phyloP scores from a whole-genome alignment of 495 filamentous ascomycete species.

The Geoglossum glabrum region DNA sequence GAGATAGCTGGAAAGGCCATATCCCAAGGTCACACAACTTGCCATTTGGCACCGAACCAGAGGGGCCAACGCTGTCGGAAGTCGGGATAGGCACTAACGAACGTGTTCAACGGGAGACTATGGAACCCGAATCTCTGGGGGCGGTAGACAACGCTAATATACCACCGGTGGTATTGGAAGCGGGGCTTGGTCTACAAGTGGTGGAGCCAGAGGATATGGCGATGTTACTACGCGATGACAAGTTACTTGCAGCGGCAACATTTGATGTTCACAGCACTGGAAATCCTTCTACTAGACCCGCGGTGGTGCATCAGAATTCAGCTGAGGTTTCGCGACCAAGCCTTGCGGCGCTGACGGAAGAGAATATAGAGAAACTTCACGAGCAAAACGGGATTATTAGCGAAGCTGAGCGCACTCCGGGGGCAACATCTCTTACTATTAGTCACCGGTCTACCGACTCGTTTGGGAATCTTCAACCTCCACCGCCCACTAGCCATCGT shows the following conservation, averaged over 20 bases:
- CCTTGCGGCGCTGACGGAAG: background rate
- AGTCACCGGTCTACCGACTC: too few relatives aligned
- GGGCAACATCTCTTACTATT: background rate
- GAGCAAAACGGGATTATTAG: background rate
- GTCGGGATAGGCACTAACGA: conserved; percentile 10
- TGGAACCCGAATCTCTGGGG: too few relatives aligned
- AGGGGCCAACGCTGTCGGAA: background rate
- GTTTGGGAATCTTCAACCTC: too few relatives aligned
- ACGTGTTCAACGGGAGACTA: background rate
- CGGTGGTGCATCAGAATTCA: background rate
- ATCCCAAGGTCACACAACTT: background rate
- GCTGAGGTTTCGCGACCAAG: background rate
- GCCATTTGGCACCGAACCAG: background rate
- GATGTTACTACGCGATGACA: conserved; percentile 24
- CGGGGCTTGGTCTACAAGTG: conserved; percentile 13
- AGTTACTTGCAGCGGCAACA: conserved; percentile 18
- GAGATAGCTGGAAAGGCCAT: background rate
- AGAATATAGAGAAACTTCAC: background rate
- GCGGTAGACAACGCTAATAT: too few relatives aligned
- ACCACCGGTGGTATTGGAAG: conserved; percentile 11
- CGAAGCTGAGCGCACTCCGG: background rate
- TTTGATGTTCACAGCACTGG: background rate
- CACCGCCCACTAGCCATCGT: too few relatives aligned
- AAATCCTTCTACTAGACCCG: background rate
- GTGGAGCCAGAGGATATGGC: conserved; percentile 27